Evolutionary conservation across 371 early-diverging fungal species (phyloP).

Genomic region (Entomophthora muscae): DNA sequence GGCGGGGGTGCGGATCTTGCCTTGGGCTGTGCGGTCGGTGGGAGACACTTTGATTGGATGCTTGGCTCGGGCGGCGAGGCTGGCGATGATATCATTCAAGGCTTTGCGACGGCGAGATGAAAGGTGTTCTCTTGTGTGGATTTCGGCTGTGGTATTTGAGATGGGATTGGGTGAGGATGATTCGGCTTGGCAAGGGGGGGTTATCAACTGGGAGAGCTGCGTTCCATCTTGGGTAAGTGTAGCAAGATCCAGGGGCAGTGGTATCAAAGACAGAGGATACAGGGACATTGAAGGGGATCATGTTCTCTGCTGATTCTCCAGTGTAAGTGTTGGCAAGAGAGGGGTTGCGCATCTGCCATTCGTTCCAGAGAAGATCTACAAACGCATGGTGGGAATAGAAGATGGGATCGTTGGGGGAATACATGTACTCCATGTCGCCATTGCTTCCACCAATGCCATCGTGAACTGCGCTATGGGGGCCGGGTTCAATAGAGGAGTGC

Average conservation of each 20-base stretch:
- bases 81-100: too few relatives aligned
- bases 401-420: constrained; percentile 21
- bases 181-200: not conserved
- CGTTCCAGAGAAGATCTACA: constrained; percentile 30
- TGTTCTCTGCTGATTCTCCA: not conserved
- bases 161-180: not conserved
- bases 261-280: constrained; percentile 9
- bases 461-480: constrained; percentile 28
- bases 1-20: not conserved
- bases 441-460: constrained; percentile 13
- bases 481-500: constrained; percentile 17
- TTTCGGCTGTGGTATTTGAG: too few relatives aligned
- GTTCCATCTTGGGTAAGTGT: too few relatives aligned
- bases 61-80: not conserved
- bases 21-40: not conserved
- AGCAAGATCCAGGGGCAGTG: constrained; percentile 1
- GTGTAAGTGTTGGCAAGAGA: constrained; percentile 1
- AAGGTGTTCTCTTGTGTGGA: too few relatives aligned
- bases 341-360: too few relatives aligned
- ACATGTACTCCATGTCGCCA: constrained; percentile 18
- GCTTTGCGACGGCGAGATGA: not conserved
- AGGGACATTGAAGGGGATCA: constrained; percentile 9
- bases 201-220: not conserved
- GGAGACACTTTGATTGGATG: not conserved
- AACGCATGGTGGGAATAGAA: constrained; percentile 38